Evolutionary conservation across 257 asterid species (phyloP).

Genomic region (Eustoma russellianum): DNA sequence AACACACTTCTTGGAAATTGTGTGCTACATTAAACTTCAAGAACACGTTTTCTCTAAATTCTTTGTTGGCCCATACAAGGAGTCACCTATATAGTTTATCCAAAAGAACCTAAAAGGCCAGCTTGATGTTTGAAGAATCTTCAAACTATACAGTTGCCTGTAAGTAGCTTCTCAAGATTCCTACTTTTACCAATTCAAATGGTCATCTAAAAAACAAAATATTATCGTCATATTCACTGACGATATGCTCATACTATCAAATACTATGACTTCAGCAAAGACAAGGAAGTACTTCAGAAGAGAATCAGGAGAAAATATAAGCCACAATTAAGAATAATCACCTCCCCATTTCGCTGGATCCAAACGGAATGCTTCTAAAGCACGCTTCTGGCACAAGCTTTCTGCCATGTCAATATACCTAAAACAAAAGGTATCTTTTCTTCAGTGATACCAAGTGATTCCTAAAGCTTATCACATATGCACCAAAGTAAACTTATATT

Average conservation of each 20-base stretch:
- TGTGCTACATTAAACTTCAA: neutral
- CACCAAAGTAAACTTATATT: neutral
- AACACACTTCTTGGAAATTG: neutral
- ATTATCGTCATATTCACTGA: no score
- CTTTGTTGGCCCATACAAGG: no score
- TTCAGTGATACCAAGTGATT: neutral
- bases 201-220: no score
- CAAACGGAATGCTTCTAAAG: constrained; percentile 72
- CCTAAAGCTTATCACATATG: neutral
- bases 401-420: constrained; percentile 86
- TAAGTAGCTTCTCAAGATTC: constrained; percentile 3
- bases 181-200: neutral
- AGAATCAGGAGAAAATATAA: no score
- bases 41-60: neutral
- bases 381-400: constrained; percentile 79
- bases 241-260: no score
- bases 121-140: no score
- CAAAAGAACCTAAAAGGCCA: no score
- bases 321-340: no score
- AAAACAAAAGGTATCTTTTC: neutral
- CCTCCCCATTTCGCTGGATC: constrained; percentile 96
- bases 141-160: no score
- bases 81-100: no score
- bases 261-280: no score
- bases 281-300: no score